A percentile compares a stretch with the other conserved stretches of the same genome.
Evolutionary conservation across 176 grass and related monocot genomes (phyloP).

Genomic region (Oryza officinalis): DNA sequence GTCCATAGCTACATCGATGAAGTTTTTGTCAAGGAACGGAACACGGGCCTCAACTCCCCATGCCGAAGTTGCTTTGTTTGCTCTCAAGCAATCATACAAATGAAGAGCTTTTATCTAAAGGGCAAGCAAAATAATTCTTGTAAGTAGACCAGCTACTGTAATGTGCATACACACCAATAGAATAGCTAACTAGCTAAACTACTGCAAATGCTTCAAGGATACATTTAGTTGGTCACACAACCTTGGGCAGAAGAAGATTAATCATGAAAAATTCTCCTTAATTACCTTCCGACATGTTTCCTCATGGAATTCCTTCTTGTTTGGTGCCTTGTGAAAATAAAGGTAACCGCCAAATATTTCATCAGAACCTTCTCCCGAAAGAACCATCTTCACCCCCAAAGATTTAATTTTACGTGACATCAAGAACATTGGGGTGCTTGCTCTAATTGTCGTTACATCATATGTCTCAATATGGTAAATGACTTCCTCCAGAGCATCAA

Average conservation of each 20-base stretch:
- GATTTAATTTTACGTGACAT: constrained; percentile 99
- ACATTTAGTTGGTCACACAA: background rate
- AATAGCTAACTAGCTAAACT: constrained; percentile 14
- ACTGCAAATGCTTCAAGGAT: background rate
- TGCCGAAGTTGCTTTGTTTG: constrained; percentile 94
- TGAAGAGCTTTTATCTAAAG: constrained; percentile 98
- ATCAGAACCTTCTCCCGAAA: constrained; percentile 96
- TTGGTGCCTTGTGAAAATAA: constrained; percentile 99
- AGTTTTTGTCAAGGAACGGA: constrained; percentile 94
- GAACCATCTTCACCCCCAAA: constrained; percentile 98
- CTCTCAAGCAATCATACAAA: constrained; percentile 95
- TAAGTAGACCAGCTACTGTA: constrained; percentile 19
- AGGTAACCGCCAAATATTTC: constrained; percentile 99
- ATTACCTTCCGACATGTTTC: constrained; percentile 93
- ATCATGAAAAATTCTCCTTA: background rate
- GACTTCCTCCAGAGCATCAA: constrained; percentile 96
- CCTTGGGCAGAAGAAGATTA: constrained; percentile 9
- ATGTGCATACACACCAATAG: background rate
- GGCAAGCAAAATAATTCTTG: constrained; percentile 17
- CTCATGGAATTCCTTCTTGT: constrained; percentile 93
- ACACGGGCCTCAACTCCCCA: constrained; percentile 97
- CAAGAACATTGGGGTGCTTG: constrained; percentile 97
- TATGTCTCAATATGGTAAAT: constrained; percentile 92
- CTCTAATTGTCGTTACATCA: constrained; percentile 92
- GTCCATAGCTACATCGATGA: constrained; percentile 93